phyloP scores from a whole-genome alignment of 192 early-diverging fungal species.

The Coemansia sp. region DNA sequence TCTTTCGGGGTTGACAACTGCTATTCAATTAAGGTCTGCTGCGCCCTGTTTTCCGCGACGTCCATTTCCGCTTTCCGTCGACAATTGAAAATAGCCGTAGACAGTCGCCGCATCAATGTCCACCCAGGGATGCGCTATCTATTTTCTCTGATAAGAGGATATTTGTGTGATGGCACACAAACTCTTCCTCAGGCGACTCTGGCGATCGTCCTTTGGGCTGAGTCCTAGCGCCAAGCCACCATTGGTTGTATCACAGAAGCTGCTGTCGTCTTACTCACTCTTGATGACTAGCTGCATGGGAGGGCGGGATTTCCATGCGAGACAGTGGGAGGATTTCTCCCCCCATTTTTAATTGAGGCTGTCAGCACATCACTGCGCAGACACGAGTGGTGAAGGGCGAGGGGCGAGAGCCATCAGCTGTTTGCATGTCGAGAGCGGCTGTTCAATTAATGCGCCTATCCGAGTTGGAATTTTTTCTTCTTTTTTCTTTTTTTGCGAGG shows the following conservation, averaged over 20 bases:
- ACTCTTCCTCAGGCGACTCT: not conserved
- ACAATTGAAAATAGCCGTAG: conserved; percentile 3
- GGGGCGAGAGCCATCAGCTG: not conserved
- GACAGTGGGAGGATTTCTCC: not conserved
- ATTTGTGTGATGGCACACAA: not conserved
- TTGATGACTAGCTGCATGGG: not conserved
- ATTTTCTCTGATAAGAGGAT: not conserved
- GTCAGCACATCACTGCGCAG: not conserved
- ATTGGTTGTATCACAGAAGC: not conserved
- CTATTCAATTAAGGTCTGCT: not conserved
- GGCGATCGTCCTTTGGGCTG: not conserved
- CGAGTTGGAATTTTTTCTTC: not conserved
- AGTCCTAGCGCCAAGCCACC: not conserved
- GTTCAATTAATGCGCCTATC: not conserved
- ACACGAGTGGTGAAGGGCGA: not conserved
- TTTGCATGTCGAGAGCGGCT: not conserved
- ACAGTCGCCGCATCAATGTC: not conserved
- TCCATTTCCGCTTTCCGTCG: not conserved
- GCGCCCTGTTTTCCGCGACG: not conserved
- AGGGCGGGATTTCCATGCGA: not conserved
- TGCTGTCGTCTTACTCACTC: too few relatives aligned
- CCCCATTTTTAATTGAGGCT: not conserved
- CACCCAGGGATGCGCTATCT: not conserved
- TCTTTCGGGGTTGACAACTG: not conserved
- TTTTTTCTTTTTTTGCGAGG: not conserved